Percentiles rank a stretch among this genome's conserved stretches.
Evolutionary conservation across 2,329 filamentous ascomycete genomes (phyloP).

Genomic region (Graphilbum fragrans): DNA sequence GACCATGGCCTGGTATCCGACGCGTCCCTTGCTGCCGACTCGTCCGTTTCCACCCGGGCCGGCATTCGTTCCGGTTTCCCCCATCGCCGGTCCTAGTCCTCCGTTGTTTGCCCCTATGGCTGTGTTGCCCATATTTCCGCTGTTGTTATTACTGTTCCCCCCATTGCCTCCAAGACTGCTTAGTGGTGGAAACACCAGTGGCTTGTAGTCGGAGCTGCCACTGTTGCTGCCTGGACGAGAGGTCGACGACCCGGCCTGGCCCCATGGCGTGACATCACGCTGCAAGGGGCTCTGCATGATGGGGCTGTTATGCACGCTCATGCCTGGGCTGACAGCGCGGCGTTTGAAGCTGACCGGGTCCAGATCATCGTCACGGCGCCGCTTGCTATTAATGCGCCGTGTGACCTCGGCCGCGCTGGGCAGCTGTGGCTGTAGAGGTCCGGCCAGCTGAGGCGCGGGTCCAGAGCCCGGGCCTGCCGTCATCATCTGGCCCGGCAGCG

Average conservation of each 20-base stretch:
- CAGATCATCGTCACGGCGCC: constrained; percentile 72
- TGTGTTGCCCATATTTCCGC: too few species aligned
- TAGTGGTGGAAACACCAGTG: constrained; percentile 2
- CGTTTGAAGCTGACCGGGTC: constrained; percentile 83
- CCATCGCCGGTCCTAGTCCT: too few species aligned
- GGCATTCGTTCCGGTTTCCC: too few species aligned
- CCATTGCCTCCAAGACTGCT: constrained; percentile 18
- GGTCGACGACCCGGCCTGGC: constrained; percentile 39
- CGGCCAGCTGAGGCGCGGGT: constrained; percentile 13
- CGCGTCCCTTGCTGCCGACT: constrained; percentile 39
- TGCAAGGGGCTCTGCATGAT: constrained; percentile 75
- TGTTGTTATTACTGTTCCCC: too few species aligned
- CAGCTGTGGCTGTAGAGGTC: constrained; percentile 22
- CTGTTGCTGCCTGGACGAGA: constrained; percentile 35
- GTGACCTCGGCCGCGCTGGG: constrained; percentile 64
- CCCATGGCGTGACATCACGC: constrained; percentile 58
- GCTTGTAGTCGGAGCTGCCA: constrained; percentile 16
- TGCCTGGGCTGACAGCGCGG: constrained; percentile 78
- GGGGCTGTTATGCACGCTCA: constrained; percentile 85
- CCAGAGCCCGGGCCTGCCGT: background rate
- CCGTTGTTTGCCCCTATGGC: too few species aligned
- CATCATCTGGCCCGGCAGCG: constrained; percentile 17
- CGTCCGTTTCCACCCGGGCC: background rate
- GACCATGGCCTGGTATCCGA: constrained; percentile 85
- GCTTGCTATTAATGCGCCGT: constrained; percentile 66